Percentiles rank a stretch among this genome's conserved stretches.
Conservation (phyloP, 768 basidiomycete genomes). For the Tylopilus sp. region DNA sequence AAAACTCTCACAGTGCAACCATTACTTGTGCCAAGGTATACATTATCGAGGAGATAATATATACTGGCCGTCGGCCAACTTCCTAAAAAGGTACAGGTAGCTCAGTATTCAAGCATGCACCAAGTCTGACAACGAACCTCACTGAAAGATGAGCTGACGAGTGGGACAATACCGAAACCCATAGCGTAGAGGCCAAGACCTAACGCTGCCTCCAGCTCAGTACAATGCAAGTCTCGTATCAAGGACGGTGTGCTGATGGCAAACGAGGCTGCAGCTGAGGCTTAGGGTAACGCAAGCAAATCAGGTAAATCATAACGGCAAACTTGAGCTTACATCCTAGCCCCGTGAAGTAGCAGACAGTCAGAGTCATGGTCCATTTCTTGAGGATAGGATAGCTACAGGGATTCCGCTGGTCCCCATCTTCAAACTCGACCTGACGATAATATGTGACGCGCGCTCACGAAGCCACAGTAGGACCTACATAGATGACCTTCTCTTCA, state of each 20-base stretch:
- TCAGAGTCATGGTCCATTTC: constrained; percentile 44
- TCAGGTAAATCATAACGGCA: background rate
- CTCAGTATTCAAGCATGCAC: background rate
- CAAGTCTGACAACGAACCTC: constrained; percentile 33
- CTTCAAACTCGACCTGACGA: constrained; percentile 37
- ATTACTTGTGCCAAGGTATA: constrained; percentile 51
- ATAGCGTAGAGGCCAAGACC: constrained; percentile 53
- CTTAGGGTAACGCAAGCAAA: constrained; percentile 27
- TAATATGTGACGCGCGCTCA: background rate
- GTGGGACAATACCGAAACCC: constrained; percentile 58
- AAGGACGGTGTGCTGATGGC: constrained; percentile 54
- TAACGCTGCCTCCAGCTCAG: constrained; percentile 40
- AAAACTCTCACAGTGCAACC: constrained; percentile 26
- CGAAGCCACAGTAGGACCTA: background rate
- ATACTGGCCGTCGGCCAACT: constrained; percentile 61
- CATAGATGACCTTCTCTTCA: constrained; percentile 11
- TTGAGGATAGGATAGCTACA: constrained; percentile 32
- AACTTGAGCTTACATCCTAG: constrained; percentile 15
- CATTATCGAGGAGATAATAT: constrained; percentile 47
- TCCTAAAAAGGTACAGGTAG: constrained; percentile 37
- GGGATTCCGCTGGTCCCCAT: constrained; percentile 39
- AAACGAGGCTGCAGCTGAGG: constrained; percentile 49
- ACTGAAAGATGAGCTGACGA: constrained; percentile 63
- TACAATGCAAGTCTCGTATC: constrained; percentile 43
- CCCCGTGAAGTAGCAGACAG: constrained; percentile 23